phyloP scores from a whole-genome alignment of 1,139 yeast genomes.

The Schwanniomyces etchellsii region DNA sequence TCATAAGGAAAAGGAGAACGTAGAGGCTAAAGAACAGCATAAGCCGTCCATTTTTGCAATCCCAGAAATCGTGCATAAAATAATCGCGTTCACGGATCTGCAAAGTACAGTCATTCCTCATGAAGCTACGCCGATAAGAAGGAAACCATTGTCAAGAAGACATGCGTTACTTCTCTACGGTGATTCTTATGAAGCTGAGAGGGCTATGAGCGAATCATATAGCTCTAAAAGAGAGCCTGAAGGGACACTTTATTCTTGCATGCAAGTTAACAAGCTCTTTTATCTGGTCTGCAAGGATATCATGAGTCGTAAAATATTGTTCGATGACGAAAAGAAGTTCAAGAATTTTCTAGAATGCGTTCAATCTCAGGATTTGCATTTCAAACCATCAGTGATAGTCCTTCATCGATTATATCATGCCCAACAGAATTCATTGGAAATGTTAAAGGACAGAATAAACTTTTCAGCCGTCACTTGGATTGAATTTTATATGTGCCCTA shows the following conservation, averaged over 20 bases:
- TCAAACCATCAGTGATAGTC: slow-evolving; percentile 28
- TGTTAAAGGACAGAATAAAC: slow-evolving; percentile 20
- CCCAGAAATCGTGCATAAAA: slow-evolving; percentile 69
- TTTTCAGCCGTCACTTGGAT: slow-evolving; percentile 55
- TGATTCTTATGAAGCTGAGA: slow-evolving; percentile 42
- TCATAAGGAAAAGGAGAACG: no score
- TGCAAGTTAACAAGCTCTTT: slow-evolving; percentile 67
- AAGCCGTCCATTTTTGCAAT: slow-evolving; percentile 53
- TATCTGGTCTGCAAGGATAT: slow-evolving; percentile 49
- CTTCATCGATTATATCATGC: slow-evolving; percentile 32
- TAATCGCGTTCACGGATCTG: slow-evolving; percentile 54
- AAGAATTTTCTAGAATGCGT: slow-evolving; percentile 27
- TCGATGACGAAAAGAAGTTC: slow-evolving; percentile 46
- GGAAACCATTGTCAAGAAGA: slow-evolving; percentile 61
- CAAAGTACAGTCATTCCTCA: slow-evolving; percentile 46
- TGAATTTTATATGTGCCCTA: slow-evolving; percentile 82
- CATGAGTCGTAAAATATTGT: slow-evolving; percentile 50
- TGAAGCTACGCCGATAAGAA: slow-evolving; percentile 52
- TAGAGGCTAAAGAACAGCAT: not conserved
- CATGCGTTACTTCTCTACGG: slow-evolving; percentile 51
- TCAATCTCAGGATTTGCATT: slow-evolving; percentile 3
- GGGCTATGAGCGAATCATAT: slow-evolving; percentile 38
- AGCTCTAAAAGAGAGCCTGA: not conserved
- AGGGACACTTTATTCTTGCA: slow-evolving; percentile 48
- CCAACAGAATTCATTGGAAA: slow-evolving; percentile 23